Base-by-base conservation (phyloP, 352 stramenopile genomes). In the Heterotrichella gracilis region DNA sequence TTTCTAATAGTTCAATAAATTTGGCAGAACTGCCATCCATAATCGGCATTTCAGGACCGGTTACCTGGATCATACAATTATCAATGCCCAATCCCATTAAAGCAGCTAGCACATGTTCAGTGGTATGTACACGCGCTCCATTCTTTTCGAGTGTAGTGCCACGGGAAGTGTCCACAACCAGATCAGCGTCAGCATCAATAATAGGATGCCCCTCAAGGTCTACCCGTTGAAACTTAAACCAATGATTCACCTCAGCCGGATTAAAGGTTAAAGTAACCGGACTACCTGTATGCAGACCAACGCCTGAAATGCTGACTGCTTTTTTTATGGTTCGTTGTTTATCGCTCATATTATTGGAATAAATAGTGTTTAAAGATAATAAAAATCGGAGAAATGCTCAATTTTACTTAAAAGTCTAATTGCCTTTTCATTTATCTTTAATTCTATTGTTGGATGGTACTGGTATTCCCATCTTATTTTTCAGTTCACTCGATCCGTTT, bases 321-420 rank as follows among this genome's bases (percentile, higher is more conserved):
- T 53, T 53, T n/a, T 53, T 53, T 53, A 53, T 53, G 32, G 32
- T 53, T 53, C 32, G 9, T 53, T 53, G 32, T 53, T 53, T 53
- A 53, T 53, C 32, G n/a, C 32, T 53, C 32, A 53, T 53, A n/a
- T 17, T 9, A 9, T 17, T 53, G 32, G 32, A 53, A 53, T 53
- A 53, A 53, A 53, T 53, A 53, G 9, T 53, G 32, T 53, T 53
- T 53, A 53, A 53, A 53, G 9, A 53, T 53, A 53, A 9, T 53
- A 53, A 17, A 17, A 17, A 17, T 53, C n/a, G 32, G 9, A 53
- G 32, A 53, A 53, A 53, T 53, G 32, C 32, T 53, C n/a, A 53
- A 53, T 9, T n/a, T n/a, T n/a, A n/a, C n/a, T n/a, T n/a, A n/a
- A n/a, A n/a, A n/a, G n/a, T n/a, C n/a, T n/a, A n/a, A n/a, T n/a